Conservation (phyloP, 306 rosid genomes). For the Cucurbita argyrosperma region DNA sequence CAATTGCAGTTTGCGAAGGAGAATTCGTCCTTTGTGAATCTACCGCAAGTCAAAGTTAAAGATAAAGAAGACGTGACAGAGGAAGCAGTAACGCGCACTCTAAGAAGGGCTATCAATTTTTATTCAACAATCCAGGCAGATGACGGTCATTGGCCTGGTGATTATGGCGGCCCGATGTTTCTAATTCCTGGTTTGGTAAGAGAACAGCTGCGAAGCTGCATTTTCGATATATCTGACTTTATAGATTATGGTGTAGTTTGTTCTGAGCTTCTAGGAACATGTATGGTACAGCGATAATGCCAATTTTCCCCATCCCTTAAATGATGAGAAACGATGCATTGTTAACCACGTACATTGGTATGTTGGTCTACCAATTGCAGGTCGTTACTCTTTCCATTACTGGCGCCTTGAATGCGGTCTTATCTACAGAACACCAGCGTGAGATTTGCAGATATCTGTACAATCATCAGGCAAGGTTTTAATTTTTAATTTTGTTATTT, state of each 20-base stretch:
- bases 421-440: conserved; percentile 15
- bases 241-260: not conserved
- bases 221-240: not conserved
- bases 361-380: conserved; percentile 5
- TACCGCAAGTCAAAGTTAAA: conserved; percentile 19
- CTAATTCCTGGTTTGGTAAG: conserved; percentile 26
- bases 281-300: not conserved
- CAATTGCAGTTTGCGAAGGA: conserved; percentile 17
- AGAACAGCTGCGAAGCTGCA: not conserved
- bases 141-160: conserved; percentile 30
- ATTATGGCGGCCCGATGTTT: conserved; percentile 30
- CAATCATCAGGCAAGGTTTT: conserved; percentile 25
- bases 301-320: not conserved
- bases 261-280: conserved; percentile 3
- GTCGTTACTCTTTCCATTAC: conserved; percentile 21
- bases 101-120: conserved; percentile 17
- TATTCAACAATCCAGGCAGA: conserved; percentile 26
- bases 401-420: conserved; percentile 24
- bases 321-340: not conserved
- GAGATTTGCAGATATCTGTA: conserved; percentile 23
- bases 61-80: conserved; percentile 18
- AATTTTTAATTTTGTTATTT: too few relatives aligned
- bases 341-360: not conserved
- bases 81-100: conserved; percentile 12
- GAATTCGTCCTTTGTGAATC: conserved; percentile 7